Percentiles rank a stretch among this genome's conserved stretches.
Conservation (phyloP, 169 alveolate species). For the Plasmodium chabaudi region DNA sequence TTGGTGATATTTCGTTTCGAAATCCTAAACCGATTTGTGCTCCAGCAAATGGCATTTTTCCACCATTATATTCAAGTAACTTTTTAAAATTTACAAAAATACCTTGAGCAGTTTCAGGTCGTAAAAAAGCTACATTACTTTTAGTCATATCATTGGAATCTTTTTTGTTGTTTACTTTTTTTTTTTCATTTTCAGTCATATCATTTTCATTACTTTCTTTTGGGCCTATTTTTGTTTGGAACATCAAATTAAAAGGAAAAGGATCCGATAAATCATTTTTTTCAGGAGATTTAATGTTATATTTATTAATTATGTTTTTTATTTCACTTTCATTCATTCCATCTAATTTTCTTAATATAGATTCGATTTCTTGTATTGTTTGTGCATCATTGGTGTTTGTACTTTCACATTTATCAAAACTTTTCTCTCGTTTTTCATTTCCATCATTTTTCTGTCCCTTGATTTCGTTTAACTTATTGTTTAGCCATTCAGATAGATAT, state of each 20-base stretch:
- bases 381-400: constrained; percentile 73
- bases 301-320: constrained; percentile 86
- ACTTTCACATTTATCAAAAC: constrained; percentile 13
- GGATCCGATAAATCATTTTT: constrained; percentile 95
- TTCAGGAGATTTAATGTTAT: constrained; percentile 91
- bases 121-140: constrained; percentile 89
- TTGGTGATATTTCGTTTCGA: constrained; percentile 98
- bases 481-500: constrained; percentile 77
- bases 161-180: background rate
- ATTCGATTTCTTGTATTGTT: constrained; percentile 84
- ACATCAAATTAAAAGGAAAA: constrained; percentile 97
- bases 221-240: constrained; percentile 96
- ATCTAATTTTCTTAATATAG: constrained; percentile 87
- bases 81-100: constrained; percentile 96
- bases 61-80: constrained; percentile 94
- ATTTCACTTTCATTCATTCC: constrained; percentile 89
- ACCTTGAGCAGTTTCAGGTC: constrained; percentile 99
- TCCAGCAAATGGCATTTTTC: constrained; percentile 97
- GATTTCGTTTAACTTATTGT: constrained; percentile 22
- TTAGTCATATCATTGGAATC: background rate
- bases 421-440: constrained; percentile 32
- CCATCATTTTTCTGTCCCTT: constrained; percentile 12
- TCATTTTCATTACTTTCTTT: constrained; percentile 78
- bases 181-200: background rate
- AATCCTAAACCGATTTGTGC: constrained; percentile 98